A percentile compares a stretch with the other conserved stretches of the same genome.
Evolutionary conservation across 306 rosid species (phyloP).

Genomic region (Rosa persica): DNA sequence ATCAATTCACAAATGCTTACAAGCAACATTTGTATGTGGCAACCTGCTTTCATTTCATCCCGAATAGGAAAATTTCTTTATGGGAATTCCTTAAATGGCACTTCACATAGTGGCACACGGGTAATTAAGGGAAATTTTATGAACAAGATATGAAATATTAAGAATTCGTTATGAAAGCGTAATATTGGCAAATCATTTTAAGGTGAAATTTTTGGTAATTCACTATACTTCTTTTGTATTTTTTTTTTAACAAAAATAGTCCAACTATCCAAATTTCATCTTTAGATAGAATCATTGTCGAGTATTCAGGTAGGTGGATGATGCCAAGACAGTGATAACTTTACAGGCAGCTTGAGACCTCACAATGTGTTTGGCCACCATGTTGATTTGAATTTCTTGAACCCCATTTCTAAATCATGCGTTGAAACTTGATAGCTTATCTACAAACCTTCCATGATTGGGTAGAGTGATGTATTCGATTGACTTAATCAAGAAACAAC

Average conservation of each 20-base stretch:
- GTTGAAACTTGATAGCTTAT: constrained; percentile 36
- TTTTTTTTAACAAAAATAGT: too few species aligned
- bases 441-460: constrained; percentile 27
- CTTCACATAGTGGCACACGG: too few species aligned
- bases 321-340: not conserved
- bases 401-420: constrained; percentile 16
- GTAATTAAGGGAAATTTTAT: too few species aligned
- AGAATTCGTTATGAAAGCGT: not conserved
- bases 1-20: too few species aligned
- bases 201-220: too few species aligned
- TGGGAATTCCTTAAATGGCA: too few species aligned
- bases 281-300: constrained; percentile 4
- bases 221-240: too few species aligned
- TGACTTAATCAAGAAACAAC: constrained; percentile 42
- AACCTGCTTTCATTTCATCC: not conserved
- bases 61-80: not conserved
- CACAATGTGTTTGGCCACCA: constrained; percentile 18
- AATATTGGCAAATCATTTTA: not conserved
- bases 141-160: too few species aligned
- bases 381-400: constrained; percentile 19
- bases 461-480: constrained; percentile 27
- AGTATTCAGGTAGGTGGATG: not conserved
- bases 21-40: not conserved
- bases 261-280: not conserved
- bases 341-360: not conserved